A percentile compares a stretch with the other conserved stretches of the same genome.
Conservation (phyloP, 176 grass and related monocot genomes). For the Olyra latifolia region DNA sequence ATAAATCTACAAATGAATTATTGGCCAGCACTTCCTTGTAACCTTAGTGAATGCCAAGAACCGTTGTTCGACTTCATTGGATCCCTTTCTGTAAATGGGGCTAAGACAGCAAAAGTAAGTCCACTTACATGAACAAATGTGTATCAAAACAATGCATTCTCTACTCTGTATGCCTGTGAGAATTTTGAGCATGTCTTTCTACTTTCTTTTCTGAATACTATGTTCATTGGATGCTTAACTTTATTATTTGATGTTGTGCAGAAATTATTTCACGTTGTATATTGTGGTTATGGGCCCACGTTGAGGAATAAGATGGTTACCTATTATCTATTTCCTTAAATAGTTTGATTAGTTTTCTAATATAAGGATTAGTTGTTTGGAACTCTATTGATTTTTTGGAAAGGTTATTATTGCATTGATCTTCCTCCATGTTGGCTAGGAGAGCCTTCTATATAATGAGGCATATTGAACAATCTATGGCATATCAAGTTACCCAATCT, state of each 20-base stretch:
- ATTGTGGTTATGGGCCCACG: too few species aligned
- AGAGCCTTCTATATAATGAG: too few species aligned
- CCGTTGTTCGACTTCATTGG: conserved; percentile 73
- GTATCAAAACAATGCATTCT: neutral
- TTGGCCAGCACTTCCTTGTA: conserved; percentile 78
- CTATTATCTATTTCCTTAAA: too few species aligned
- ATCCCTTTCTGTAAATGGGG: conserved; percentile 72
- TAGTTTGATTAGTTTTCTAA: too few species aligned
- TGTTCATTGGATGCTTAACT: neutral
- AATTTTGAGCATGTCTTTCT: neutral
- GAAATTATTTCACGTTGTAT: too few species aligned
- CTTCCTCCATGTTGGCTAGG: too few species aligned
- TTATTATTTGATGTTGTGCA: neutral
- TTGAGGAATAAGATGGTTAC: too few species aligned
- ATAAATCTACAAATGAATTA: conserved; percentile 96
- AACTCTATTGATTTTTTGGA: too few species aligned
- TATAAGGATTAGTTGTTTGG: too few species aligned
- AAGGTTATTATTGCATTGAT: too few species aligned
- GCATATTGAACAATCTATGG: too few species aligned
- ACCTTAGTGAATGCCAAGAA: conserved; percentile 89
- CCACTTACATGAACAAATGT: neutral
- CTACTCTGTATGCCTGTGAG: neutral
- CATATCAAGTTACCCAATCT: neutral
- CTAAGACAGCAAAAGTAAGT: conserved; percentile 80
- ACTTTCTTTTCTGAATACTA: conserved; percentile 12